phyloP scores from a whole-genome alignment of 352 stramenopile species.

The Pythium vanterpoolii region DNA sequence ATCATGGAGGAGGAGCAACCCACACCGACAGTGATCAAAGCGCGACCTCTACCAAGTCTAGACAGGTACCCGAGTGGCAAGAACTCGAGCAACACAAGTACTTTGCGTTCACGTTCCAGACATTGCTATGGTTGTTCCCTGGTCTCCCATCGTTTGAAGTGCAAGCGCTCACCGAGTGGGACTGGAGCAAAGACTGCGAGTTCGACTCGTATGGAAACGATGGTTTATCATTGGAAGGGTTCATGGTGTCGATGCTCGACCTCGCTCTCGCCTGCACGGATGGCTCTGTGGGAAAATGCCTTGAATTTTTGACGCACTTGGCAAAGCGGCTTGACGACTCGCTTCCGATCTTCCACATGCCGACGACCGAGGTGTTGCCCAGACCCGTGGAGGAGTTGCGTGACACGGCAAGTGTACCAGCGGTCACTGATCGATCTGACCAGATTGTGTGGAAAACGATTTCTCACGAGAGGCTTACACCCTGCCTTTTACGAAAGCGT shows the following conservation, averaged over 20 bases:
- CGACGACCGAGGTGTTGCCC: background rate
- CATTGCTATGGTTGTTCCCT: slow-evolving; percentile 51
- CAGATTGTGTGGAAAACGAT: slow-evolving; percentile 33
- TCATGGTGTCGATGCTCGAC: slow-evolving; percentile 47
- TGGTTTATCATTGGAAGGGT: slow-evolving; percentile 44
- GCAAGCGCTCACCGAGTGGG: slow-evolving; percentile 33
- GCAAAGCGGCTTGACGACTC: slow-evolving; percentile 33
- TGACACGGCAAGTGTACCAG: background rate
- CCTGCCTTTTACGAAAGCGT: slow-evolving; percentile 27
- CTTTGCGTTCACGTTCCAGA: slow-evolving; percentile 37
- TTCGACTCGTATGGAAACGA: slow-evolving; percentile 40
- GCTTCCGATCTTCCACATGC: slow-evolving; percentile 25
- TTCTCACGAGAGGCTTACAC: slow-evolving; percentile 32
- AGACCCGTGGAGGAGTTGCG: background rate
- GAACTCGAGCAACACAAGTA: slow-evolving; percentile 48
- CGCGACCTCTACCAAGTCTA: background rate
- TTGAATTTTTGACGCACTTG: slow-evolving; percentile 51
- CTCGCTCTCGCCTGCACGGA: slow-evolving; percentile 44
- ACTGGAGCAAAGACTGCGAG: slow-evolving; percentile 50
- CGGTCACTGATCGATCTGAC: background rate
- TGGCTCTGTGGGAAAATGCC: slow-evolving; percentile 33
- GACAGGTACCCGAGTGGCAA: slow-evolving; percentile 30
- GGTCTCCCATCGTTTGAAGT: slow-evolving; percentile 40
- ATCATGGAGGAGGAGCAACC: slow-evolving; percentile 25
- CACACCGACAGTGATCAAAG: background rate